Percentiles rank a stretch among this genome's conserved stretches.
phyloP scores from a whole-genome alignment of 352 stramenopile genomes.

The Pythium myriotylum region DNA sequence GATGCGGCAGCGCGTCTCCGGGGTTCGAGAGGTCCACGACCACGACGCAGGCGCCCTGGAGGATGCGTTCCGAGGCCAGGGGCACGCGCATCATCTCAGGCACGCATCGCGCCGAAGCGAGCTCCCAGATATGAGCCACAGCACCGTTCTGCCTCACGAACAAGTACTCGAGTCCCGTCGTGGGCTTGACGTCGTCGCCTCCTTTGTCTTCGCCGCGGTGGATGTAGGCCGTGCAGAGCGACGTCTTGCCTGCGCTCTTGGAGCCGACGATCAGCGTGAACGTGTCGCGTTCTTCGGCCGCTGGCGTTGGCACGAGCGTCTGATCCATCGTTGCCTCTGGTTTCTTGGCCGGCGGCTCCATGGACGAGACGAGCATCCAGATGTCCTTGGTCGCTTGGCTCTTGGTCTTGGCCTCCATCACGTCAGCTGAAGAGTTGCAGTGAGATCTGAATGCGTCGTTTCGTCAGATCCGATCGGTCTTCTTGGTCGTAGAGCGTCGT shows the following conservation, averaged over 20 bases:
- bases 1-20: constrained; percentile 72
- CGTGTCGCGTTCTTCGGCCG: constrained; percentile 61
- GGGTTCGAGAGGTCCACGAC: constrained; percentile 84
- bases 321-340: constrained; percentile 8
- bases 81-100: constrained; percentile 86
- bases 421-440: constrained; percentile 12
- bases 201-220: constrained; percentile 55
- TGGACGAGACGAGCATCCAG: constrained; percentile 63
- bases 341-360: constrained; percentile 37
- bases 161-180: constrained; percentile 90
- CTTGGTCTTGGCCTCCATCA: constrained; percentile 22
- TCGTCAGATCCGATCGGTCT: not conserved
- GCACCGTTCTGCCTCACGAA: constrained; percentile 78
- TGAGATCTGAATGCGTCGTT: not conserved
- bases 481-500: too few relatives aligned
- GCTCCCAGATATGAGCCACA: constrained; percentile 93
- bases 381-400: constrained; percentile 63
- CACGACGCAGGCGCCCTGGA: constrained; percentile 78
- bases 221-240: constrained; percentile 66
- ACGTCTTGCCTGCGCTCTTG: constrained; percentile 80
- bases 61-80: constrained; percentile 71
- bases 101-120: constrained; percentile 79
- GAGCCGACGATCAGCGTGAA: constrained; percentile 73
- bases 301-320: not conserved
- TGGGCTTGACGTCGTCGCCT: constrained; percentile 87